Evolutionary conservation across 2,329 filamentous ascomycete genomes (phyloP).

Genomic region (Pseudofabraea citricarpa): DNA sequence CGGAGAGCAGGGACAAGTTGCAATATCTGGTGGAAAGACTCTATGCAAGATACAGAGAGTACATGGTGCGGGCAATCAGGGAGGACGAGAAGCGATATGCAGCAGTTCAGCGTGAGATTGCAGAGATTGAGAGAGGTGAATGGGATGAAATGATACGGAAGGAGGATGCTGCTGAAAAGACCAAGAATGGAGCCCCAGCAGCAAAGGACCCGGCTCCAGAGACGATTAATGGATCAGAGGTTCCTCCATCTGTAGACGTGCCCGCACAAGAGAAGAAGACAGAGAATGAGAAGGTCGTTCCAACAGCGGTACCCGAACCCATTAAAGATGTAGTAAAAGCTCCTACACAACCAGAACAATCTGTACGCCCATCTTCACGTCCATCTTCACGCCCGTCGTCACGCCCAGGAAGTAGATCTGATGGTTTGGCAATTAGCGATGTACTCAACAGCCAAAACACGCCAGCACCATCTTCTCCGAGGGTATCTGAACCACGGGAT

Average conservation of each 20-base stretch:
- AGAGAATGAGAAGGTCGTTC: conserved; percentile 3
- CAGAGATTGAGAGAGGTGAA: conserved; percentile 58
- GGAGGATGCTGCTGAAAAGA: conserved; percentile 16
- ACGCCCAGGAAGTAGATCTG: conserved; percentile 11
- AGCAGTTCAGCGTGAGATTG: conserved; percentile 61
- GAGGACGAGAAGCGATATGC: conserved; percentile 68
- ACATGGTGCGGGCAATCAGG: conserved; percentile 64
- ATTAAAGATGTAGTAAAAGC: conserved; percentile 3
- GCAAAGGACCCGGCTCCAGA: conserved; percentile 1
- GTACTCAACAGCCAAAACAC: conserved; percentile 18
- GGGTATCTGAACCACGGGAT: conserved; percentile 6
- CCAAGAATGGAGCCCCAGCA: conserved; percentile 7
- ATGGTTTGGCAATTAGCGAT: conserved; percentile 22
- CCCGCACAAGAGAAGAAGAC: background rate
- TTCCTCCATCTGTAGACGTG: background rate
- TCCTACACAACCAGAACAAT: conserved; percentile 6
- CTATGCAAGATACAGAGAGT: conserved; percentile 69
- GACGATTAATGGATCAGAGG: conserved; percentile 14
- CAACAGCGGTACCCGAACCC: conserved; percentile 6
- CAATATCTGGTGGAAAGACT: conserved; percentile 68
- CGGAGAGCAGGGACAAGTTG: conserved; percentile 61
- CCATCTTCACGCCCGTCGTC: no score
- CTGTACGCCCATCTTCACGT: conserved; percentile 13
- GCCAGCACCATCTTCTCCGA: conserved; percentile 9
- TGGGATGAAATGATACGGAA: conserved; percentile 37